phyloP scores from a whole-genome alignment of 106 monocot species.

The Triglochin maritima region DNA sequence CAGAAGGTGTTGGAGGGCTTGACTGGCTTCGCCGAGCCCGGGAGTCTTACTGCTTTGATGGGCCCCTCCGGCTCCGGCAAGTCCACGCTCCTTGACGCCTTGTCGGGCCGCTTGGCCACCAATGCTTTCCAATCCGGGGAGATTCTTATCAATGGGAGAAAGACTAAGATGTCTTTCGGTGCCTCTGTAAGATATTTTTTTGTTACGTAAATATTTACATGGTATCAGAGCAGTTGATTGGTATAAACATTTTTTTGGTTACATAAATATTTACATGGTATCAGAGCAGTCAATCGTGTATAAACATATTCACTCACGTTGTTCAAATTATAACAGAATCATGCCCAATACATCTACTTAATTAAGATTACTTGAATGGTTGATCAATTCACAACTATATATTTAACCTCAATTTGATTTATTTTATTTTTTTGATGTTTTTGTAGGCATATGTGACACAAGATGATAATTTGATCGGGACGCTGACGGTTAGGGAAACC shows the following conservation, averaged over 20 bases:
- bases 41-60: slow-evolving; percentile 7
- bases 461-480: slow-evolving; percentile 4
- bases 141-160: slow-evolving; percentile 9
- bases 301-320: no score
- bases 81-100: slow-evolving; percentile 9
- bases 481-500: slow-evolving; percentile 7
- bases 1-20: neutral
- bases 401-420: neutral
- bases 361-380: no score
- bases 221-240: no score
- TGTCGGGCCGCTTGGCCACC: slow-evolving; percentile 1
- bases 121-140: slow-evolving; percentile 6
- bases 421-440: neutral
- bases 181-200: neutral
- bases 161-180: slow-evolving; percentile 8
- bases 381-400: neutral
- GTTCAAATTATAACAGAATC: no score
- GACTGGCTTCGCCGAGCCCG: slow-evolving; percentile 9
- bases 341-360: no score
- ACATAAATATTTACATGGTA: no score
- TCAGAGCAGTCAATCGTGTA: no score
- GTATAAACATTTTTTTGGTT: no score
- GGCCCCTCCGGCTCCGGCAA: slow-evolving; percentile 13
- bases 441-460: slow-evolving; percentile 7
- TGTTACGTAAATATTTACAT: no score